Base-by-base conservation (phyloP, 768 basidiomycete genomes). In the Lactarius hengduanensis region DNA sequence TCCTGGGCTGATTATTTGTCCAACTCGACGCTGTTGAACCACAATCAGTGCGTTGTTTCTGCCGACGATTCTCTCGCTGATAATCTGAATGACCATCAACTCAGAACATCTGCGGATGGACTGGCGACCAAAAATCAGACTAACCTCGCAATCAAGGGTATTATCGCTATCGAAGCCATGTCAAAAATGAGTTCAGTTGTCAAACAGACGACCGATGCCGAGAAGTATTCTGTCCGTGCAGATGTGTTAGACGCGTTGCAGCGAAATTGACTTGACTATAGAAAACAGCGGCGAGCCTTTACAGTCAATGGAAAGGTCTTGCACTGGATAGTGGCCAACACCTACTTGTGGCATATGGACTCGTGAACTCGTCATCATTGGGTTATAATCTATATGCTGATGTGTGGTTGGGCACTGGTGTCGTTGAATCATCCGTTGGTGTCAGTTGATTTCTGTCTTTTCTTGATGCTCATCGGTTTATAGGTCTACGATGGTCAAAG, bases 131-230 rank as follows among this genome's bases (percentile, higher is more conserved):
- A 80, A 7, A 88, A 89, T 70, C 86, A 88, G 71, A 89, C 87
- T 16, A 89, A 88, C 71, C 78, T 88, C n/a, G 88, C 87, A 4
- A 84, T 89, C 75, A 90, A 90, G 71, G 88, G 88, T 45, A 86
- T 88, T 63, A 75, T 88, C 57, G 87, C 86, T 5, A 86, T 89
- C 71, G 76, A 82, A 67, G 84, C 84, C 4, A 88, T 89, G 86
- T 79, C 83, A 2, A 76, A 83, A 66, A 85, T 90, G 50, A 79
- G 80, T 7, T 69, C 73, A 3, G 62, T 71, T 3, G 43, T 76
- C n/a, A 71, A 73, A 1, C 38, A 74, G 4, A 15, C 30, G 1
- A 47, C 22, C 1, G 72, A 75, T 10, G 72, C 66, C 0, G 40
- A 59, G 11, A 66, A 73, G 56, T 79, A 73, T 56, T 58, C 59